Percentiles rank a stretch among this genome's conserved stretches.
These are phyloP conservation scores for Thalassiosira mediterranea DNA, from an alignment of 352 stramenopile genomes.

Conservation along the genomic window DNA sequence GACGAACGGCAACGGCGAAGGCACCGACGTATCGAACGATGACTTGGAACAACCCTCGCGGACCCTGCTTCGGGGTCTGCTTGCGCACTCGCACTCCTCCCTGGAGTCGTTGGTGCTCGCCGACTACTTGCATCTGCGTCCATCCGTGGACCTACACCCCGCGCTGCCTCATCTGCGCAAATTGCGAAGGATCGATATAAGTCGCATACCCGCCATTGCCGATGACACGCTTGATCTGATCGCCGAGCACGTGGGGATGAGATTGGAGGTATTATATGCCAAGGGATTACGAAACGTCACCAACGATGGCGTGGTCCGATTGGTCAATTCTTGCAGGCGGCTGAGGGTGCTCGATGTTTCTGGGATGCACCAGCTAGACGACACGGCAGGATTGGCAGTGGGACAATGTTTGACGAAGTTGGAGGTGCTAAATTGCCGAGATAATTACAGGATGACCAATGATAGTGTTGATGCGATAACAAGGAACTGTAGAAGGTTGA, in stretches of 20 bases:
- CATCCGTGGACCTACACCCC: conserved; percentile 56
- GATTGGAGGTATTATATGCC: conserved; percentile 69
- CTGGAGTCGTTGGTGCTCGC: conserved; percentile 58
- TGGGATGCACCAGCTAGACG: conserved; percentile 53
- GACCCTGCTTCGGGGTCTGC: conserved; percentile 48
- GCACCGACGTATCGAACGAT: too few species aligned
- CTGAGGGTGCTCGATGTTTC: conserved; percentile 67
- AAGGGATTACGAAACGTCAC: conserved; percentile 58
- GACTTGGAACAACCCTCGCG: conserved; percentile 14
- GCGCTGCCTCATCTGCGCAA: conserved; percentile 59
- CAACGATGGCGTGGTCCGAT: conserved; percentile 54
- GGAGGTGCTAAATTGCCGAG: conserved; percentile 60
- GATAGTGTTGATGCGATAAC: conserved; percentile 61
- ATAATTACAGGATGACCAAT: conserved; percentile 71
- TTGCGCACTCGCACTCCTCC: conserved; percentile 56
- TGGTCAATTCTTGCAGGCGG: conserved; percentile 50
- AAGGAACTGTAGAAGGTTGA: conserved; percentile 53
- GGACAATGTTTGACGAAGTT: conserved; percentile 55
- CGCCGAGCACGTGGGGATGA: conserved; percentile 29
- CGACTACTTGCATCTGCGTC: conserved; percentile 49
- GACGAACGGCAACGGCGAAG: neutral
- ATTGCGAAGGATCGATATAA: conserved; percentile 59
- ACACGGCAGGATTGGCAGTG: conserved; percentile 54
- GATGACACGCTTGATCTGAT: conserved; percentile 64
- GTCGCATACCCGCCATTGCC: conserved; percentile 49